phyloP scores from a whole-genome alignment of 2,329 filamentous ascomycete genomes.

The Colletotrichum plurivorum region DNA sequence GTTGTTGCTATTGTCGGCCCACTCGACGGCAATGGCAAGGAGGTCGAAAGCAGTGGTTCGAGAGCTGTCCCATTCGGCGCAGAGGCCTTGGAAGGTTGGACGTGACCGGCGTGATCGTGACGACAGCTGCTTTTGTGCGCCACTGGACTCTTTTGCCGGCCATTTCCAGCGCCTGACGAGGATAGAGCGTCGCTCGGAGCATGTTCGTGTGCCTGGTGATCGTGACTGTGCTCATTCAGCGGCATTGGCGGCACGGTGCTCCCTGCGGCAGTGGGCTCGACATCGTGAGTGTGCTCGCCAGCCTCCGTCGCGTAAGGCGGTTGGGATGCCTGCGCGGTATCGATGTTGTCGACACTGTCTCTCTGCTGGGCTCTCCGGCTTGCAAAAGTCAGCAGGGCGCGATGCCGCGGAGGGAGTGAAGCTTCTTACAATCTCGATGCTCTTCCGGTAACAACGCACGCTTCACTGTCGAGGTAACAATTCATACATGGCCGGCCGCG shows the following conservation, averaged over 20 bases:
- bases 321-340: slow-evolving; percentile 47
- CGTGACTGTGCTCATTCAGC: background rate
- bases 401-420: background rate
- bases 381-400: background rate
- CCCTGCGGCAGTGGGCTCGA: slow-evolving; percentile 48
- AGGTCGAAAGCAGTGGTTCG: background rate
- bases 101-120: slow-evolving; percentile 10
- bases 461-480: slow-evolving; percentile 65
- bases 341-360: slow-evolving; percentile 46
- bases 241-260: slow-evolving; percentile 44
- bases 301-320: slow-evolving; percentile 47
- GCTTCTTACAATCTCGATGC: slow-evolving; percentile 56
- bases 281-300: slow-evolving; percentile 44
- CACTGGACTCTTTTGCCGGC: slow-evolving; percentile 13
- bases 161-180: background rate
- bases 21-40: background rate
- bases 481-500: slow-evolving; percentile 66
- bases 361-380: slow-evolving; percentile 48
- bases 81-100: background rate
- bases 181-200: background rate
- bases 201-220: slow-evolving; percentile 2
- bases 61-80: slow-evolving; percentile 29
- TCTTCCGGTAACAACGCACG: slow-evolving; percentile 56
- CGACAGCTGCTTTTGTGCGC: background rate
- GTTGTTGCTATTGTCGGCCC: background rate